phyloP scores from a whole-genome alignment of 2,329 filamentous ascomycete species.

The Calonectria fujianensis region DNA sequence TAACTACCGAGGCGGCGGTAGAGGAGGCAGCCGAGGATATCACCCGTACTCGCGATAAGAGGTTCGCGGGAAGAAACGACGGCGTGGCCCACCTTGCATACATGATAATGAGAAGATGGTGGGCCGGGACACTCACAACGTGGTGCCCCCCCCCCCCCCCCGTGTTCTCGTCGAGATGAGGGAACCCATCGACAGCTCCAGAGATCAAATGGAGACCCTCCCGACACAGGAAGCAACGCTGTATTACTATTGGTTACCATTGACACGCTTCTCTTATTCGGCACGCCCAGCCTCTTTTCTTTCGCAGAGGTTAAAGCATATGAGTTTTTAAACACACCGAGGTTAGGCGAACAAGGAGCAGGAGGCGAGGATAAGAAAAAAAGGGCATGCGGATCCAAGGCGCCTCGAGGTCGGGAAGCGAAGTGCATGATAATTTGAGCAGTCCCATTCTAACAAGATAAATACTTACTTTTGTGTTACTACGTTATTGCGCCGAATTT shows the following conservation, averaged over 20 bases:
- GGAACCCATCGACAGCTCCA: background rate
- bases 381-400: constrained; percentile 15
- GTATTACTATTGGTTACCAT: constrained; percentile 35
- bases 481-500: background rate
- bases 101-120: constrained; percentile 6
- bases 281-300: constrained; percentile 25
- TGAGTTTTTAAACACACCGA: constrained; percentile 14
- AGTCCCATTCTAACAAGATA: constrained; percentile 37
- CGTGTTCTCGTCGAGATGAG: constrained; percentile 7
- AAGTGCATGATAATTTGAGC: constrained; percentile 37
- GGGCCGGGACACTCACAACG: background rate
- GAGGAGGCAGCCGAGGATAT: constrained; percentile 83
- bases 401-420: constrained; percentile 25
- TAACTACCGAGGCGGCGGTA: constrained; percentile 93
- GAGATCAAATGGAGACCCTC: background rate
- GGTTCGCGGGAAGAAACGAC: background rate
- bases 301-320: constrained; percentile 5
- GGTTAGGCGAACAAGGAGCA: constrained; percentile 17
- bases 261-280: constrained; percentile 28
- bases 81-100: constrained; percentile 14
- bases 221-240: constrained; percentile 30
- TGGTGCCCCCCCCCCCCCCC: background rate
- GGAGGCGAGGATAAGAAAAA: constrained; percentile 30
- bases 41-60: constrained; percentile 80
- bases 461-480: constrained; percentile 24